Evolutionary conservation across 768 basidiomycete species (phyloP).

Genomic region (Macrolepiota albuminosa): DNA sequence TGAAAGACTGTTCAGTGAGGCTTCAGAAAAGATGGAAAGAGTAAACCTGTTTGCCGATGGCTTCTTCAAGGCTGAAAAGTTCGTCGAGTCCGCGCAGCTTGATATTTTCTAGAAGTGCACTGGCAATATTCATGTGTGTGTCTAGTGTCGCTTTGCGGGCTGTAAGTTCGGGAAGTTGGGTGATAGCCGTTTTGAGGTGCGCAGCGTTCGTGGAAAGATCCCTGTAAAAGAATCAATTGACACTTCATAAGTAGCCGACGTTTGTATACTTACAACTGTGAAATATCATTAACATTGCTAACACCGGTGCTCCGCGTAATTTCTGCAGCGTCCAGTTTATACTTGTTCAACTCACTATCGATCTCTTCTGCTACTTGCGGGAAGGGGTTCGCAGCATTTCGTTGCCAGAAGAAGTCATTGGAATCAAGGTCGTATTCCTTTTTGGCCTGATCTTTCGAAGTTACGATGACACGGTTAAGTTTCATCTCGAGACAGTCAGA

Average conservation of each 20-base stretch:
- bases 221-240: slow-evolving; percentile 28
- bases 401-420: slow-evolving; percentile 99
- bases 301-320: slow-evolving; percentile 95
- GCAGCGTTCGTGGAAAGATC: slow-evolving; percentile 92
- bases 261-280: slow-evolving; percentile 68
- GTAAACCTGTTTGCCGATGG: slow-evolving; percentile 75
- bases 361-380: slow-evolving; percentile 99
- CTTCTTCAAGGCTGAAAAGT: slow-evolving; percentile 95
- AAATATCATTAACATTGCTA: slow-evolving; percentile 91
- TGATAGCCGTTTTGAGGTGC: slow-evolving; percentile 95
- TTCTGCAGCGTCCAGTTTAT: slow-evolving; percentile 95
- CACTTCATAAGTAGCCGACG: neutral
- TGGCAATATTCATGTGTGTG: slow-evolving; percentile 99
- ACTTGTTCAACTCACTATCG: slow-evolving; percentile 84
- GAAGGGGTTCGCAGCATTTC: slow-evolving; percentile 94
- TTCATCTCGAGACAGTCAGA: slow-evolving; percentile 98
- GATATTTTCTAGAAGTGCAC: slow-evolving; percentile 90
- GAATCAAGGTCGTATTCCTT: slow-evolving; percentile 92
- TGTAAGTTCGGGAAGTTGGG: slow-evolving; percentile 92
- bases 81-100: slow-evolving; percentile 94
- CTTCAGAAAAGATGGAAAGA: neutral
- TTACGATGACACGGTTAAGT: slow-evolving; percentile 88
- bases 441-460: slow-evolving; percentile 62
- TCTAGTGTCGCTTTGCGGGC: slow-evolving; percentile 95
- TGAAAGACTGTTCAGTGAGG: neutral